Base-by-base conservation (phyloP, 2,329 filamentous ascomycete species). In the Delphinella strobiligena region DNA sequence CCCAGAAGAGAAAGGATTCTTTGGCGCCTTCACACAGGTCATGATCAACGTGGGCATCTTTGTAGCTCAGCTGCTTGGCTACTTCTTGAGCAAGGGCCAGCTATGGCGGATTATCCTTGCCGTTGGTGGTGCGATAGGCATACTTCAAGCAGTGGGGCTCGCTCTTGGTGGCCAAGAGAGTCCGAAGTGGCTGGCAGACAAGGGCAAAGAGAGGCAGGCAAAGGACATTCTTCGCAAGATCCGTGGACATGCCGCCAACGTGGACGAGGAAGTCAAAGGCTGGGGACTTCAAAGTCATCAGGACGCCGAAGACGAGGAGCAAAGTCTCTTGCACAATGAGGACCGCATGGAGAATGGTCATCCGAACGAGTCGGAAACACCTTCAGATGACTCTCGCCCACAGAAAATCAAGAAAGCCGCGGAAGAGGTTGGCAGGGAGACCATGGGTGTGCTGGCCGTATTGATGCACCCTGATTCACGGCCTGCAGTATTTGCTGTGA, bases 11-110 rank as follows among this genome's bases (percentile, higher is more conserved):
- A 59, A 56, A 44, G 58, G 58, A n/a, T 76, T 93, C 46, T 96
- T 94, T 51, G 76, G 76, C 9, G 68, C 71, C 27, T 81, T 93
- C 61, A 96, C 91, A 0, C 89, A 98, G 58, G 79, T 96, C 54
- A 88, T 87, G 61, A 88, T 88, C 66, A 96, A 96, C 54, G 45
- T 58, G 17, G 91, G 91, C 41, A 95, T 98, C 38, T 63, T 98
- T 32, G 63, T 77, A 18, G 80, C 88, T 0, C 91, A 96, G 60
- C 71, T 80, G 0, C 64, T 96, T 27, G 91, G 91, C 0, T 91
- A 83, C 54, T 95, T 94, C 58, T 56, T 94, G 41, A 94, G 87
- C 63, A 72, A 79, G 51, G 85, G 75, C 4, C 75, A 71, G 19
- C 69, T 81, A 24, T 98, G 91, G 91, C 72, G 91, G 42, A 71